These are phyloP conservation scores for Pichia sp. DNA, from an alignment of 1,139 yeast species.

Conservation along the genomic window DNA sequence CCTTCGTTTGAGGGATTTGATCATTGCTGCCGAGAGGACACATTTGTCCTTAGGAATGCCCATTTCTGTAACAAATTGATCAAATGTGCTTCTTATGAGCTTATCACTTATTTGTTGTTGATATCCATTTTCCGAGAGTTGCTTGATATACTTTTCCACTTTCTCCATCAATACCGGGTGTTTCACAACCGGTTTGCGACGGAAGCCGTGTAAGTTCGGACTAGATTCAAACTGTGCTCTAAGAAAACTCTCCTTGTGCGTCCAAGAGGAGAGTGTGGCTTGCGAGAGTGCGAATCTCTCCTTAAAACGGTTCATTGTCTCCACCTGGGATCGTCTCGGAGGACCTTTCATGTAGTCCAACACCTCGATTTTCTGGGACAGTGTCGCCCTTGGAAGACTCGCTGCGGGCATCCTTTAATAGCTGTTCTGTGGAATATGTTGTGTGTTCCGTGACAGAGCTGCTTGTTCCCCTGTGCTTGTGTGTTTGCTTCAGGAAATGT, in stretches of 20 bases:
- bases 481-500: too few relatives aligned
- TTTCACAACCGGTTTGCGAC: too few relatives aligned
- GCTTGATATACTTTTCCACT: constrained; percentile 24
- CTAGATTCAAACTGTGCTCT: too few relatives aligned
- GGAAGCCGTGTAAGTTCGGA: too few relatives aligned
- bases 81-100: constrained; percentile 20
- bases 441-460: too few relatives aligned
- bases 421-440: too few relatives aligned
- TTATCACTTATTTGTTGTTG: constrained; percentile 23
- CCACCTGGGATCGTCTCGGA: constrained; percentile 22
- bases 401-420: too few relatives aligned
- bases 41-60: constrained; percentile 18
- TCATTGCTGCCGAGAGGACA: constrained; percentile 26
- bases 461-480: too few relatives aligned
- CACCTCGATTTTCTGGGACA: constrained; percentile 26
- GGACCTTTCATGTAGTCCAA: constrained; percentile 26
- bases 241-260: too few relatives aligned
- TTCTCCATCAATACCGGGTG: too few relatives aligned
- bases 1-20: constrained; percentile 27
- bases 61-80: constrained; percentile 15
- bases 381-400: constrained; percentile 28
- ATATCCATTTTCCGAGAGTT: constrained; percentile 27
- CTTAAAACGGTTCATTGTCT: constrained; percentile 22
- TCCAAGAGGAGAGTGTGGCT: too few relatives aligned
- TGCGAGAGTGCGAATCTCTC: too few relatives aligned